These are phyloP conservation scores for Amaranthus cruentus DNA, from an alignment of 148 eudicot genomes.

Conservation along the genomic window DNA sequence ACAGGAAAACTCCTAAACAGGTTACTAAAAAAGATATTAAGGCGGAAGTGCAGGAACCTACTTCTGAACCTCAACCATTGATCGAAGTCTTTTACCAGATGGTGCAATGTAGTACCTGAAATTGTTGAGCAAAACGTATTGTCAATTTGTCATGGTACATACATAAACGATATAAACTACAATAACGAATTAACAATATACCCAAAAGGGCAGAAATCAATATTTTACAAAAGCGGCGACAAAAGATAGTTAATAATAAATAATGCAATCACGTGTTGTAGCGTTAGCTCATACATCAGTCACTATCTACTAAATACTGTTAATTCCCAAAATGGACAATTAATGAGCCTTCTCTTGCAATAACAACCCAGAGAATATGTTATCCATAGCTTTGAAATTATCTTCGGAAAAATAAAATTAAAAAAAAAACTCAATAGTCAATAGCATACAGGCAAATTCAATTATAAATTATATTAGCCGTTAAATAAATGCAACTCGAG, in stretches of 20 bases:
- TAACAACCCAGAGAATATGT: too few species aligned
- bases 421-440: too few species aligned
- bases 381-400: too few species aligned
- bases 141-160: neutral
- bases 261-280: neutral
- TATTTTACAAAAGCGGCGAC: neutral
- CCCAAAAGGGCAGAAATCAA: constrained; percentile 2
- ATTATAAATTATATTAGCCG: too few species aligned
- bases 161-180: neutral
- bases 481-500: too few species aligned
- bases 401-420: too few species aligned
- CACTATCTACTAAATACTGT: neutral
- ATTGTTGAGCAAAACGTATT: neutral
- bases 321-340: neutral
- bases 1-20: neutral
- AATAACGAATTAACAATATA: neutral
- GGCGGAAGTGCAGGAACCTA: constrained; percentile 20
- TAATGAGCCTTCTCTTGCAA: neutral
- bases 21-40: neutral
- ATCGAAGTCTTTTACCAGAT: constrained; percentile 76
- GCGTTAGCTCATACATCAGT: neutral
- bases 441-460: too few species aligned
- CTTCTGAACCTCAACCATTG: constrained; percentile 86
- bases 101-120: constrained; percentile 91
- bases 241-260: neutral